These are phyloP conservation scores for Neurospora sp. DNA, from an alignment of 495 filamentous ascomycete genomes.

Conservation along the genomic window DNA sequence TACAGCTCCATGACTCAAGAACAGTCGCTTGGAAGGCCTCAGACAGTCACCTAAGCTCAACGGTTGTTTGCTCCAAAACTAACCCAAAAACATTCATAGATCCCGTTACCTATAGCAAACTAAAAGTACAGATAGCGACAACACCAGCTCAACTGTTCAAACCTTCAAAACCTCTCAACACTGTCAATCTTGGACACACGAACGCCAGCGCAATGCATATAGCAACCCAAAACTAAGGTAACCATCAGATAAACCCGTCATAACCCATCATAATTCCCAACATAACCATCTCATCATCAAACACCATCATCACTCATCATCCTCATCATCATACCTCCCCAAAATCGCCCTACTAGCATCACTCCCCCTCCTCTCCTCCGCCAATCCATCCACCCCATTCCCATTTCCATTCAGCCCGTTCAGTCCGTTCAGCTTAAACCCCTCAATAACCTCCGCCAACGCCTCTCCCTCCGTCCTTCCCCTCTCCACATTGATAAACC, in stretches of 20 bases:
- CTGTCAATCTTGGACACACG: neutral
- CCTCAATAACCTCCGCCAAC: constrained; percentile 58
- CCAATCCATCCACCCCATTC: neutral
- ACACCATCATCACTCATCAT: constrained; percentile 6
- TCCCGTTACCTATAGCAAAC: neutral
- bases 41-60: no score
- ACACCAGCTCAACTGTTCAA: neutral
- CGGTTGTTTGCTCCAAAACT: neutral
- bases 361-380: constrained; percentile 10
- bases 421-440: constrained; percentile 24
- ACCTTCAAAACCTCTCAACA: neutral
- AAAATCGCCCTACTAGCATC: constrained; percentile 22
- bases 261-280: neutral
- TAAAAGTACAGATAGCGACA: neutral
- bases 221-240: neutral
- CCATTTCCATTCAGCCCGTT: neutral
- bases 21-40: no score
- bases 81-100: neutral
- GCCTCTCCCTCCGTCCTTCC: constrained; percentile 69
- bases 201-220: constrained; percentile 39
- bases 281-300: neutral
- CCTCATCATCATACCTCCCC: constrained; percentile 24
- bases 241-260: neutral
- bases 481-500: constrained; percentile 78
- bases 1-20: no score